Evolutionary conservation across 2,329 filamentous ascomycete species (phyloP).

Genomic region (Fusarium sp.): DNA sequence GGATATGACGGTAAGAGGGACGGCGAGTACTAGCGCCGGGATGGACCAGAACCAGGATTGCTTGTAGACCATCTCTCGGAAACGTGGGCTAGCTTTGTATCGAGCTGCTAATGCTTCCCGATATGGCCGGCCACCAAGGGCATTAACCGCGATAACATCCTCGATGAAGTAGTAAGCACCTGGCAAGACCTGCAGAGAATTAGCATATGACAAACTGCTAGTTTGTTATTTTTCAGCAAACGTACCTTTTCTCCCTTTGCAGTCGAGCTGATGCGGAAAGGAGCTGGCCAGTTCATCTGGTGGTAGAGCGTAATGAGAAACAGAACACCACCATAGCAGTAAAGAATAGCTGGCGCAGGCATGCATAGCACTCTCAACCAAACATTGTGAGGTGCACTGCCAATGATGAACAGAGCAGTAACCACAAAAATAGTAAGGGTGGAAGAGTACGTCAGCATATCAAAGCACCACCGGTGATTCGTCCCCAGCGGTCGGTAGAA

Average conservation of each 20-base stretch:
- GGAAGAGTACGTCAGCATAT: constrained; percentile 58
- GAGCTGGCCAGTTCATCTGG: constrained; percentile 56
- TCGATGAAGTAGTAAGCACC: constrained; percentile 72
- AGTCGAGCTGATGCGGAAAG: constrained; percentile 71
- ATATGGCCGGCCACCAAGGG: constrained; percentile 60
- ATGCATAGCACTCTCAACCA: constrained; percentile 61
- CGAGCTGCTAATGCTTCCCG: constrained; percentile 54
- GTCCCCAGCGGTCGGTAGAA: constrained; percentile 61
- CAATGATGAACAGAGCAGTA: constrained; percentile 60
- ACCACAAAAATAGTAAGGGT: constrained; percentile 59
- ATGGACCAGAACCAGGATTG: constrained; percentile 55
- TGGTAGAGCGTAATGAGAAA: constrained; percentile 49
- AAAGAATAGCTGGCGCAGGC: constrained; percentile 61
- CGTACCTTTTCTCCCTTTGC: constrained; percentile 60
- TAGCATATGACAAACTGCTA: constrained; percentile 35
- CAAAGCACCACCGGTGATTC: constrained; percentile 58
- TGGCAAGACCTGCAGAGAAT: constrained; percentile 59
- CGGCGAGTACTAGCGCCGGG: constrained; percentile 49
- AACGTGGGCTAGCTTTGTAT: constrained; percentile 53
- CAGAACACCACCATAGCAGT: constrained; percentile 55
- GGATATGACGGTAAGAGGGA: constrained; percentile 49
- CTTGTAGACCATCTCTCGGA: constrained; percentile 52
- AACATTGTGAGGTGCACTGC: constrained; percentile 60
- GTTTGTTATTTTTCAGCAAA: neutral
- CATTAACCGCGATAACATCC: constrained; percentile 74